These are phyloP conservation scores for Apiotrichum sp. DNA, from an alignment of 1,284 basidiomycete species.

Conservation along the genomic window DNA sequence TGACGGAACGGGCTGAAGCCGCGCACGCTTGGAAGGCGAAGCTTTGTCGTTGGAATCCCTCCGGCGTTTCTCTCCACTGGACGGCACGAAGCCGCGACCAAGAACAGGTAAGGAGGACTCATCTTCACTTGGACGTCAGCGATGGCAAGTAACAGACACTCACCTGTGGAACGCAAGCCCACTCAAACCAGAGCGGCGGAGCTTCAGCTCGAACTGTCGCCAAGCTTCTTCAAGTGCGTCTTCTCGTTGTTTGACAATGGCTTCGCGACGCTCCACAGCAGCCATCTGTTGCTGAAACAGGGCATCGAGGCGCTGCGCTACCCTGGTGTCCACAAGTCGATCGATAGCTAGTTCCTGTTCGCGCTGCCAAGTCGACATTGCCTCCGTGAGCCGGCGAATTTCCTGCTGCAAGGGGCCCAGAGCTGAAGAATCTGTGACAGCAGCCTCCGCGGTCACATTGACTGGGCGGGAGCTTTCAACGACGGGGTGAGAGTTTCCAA, in stretches of 20 bases:
- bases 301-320: neutral
- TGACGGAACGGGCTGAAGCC: neutral
- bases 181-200: neutral
- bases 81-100: too few species aligned
- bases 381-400: neutral
- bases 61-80: neutral
- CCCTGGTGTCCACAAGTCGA: neutral
- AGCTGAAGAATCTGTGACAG: too few species aligned
- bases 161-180: too few species aligned
- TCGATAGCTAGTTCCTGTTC: neutral
- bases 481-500: too few species aligned
- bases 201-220: neutral
- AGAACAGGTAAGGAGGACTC: too few species aligned
- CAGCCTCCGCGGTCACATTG: too few species aligned
- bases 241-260: slow-evolving; percentile 18
- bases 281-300: neutral
- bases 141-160: too few species aligned
- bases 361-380: neutral
- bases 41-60: neutral
- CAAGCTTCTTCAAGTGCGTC: slow-evolving; percentile 8
- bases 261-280: slow-evolving; percentile 8
- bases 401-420: too few species aligned
- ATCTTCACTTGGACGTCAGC: too few species aligned
- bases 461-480: too few species aligned
- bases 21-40: neutral